Base-by-base conservation (phyloP, 1,139 yeast species). In the Sugiyamaella sp. region DNA sequence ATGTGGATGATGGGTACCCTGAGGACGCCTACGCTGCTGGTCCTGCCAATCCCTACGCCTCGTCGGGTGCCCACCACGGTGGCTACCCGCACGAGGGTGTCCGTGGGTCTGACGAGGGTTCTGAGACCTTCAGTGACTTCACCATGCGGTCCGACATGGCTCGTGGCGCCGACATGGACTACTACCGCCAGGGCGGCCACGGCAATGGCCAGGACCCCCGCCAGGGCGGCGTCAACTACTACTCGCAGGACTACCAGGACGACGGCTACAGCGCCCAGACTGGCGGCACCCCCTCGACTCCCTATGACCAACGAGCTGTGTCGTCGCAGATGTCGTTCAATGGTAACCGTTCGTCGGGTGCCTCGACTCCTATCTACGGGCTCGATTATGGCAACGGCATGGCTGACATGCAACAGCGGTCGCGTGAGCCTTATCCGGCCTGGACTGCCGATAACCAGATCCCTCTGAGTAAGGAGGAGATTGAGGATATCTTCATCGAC, bases 321-420 rank as follows among this genome's bases (percentile, higher is more conserved):
- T 70, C 75, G 17, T 71, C 74, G 9, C 75, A 72, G 54, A 65
- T 71, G 54, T 89, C 87, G 61, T 87, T 85, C 67, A 78, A 74
- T 48, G 88, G 90, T 47, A 84, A 89, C 61, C 91, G 95, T 69
- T 86, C 95, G 1, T 87, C 96, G 12, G 98, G 98, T 56, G 90
- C 97, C 43, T 89, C 97, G 3, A 95, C 99, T 33, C 99, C 99
- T 41, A 84, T 90, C 63, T 90, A 90, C 70, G 97, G 97, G 41
- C 83, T 85, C 66, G 95, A 87, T 66, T 88, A 90, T 52, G 89
- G 75, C 55, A 72, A 77, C 46, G 81, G 79, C 37, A 74, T 76
- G 69, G 80, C 82, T 54, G 75, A 66, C 51, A 68, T 65, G 45
- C 63, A 56, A 29, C 62, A 64, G 25, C 61, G 73, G 53, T 58